Percentiles rank a stretch among this genome's conserved stretches.
Conservation (phyloP, 75 land plant species). For the Chamaecyparis obtusa region DNA sequence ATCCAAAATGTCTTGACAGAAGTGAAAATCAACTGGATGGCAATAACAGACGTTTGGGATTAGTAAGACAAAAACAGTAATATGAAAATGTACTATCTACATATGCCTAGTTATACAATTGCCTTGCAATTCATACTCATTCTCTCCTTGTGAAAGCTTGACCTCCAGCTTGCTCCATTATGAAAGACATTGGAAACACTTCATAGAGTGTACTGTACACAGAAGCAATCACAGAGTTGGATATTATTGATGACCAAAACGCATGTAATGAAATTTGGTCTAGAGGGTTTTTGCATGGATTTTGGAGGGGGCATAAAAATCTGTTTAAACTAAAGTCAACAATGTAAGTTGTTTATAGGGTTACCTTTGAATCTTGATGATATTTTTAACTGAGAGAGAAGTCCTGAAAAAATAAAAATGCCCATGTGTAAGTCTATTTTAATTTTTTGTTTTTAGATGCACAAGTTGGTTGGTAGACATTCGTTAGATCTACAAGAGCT, state of each 20-base stretch:
- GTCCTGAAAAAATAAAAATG: slow-evolving; percentile 73
- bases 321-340: too few relatives aligned
- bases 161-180: slow-evolving; percentile 99
- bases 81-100: background rate
- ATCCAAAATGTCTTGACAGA: background rate
- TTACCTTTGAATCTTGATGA: too few relatives aligned
- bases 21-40: background rate
- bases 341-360: too few relatives aligned
- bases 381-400: slow-evolving; percentile 42
- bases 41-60: background rate
- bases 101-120: background rate
- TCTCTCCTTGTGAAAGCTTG: slow-evolving; percentile 89
- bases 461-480: slow-evolving; percentile 59
- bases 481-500: slow-evolving; percentile 42
- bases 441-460: slow-evolving; percentile 52
- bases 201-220: slow-evolving; percentile 87
- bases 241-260: background rate
- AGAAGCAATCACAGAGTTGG: slow-evolving; percentile 22
- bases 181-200: slow-evolving; percentile 97
- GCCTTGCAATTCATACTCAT: slow-evolving; percentile 50
- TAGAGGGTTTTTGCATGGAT: too few relatives aligned
- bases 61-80: background rate
- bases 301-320: too few relatives aligned
- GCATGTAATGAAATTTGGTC: background rate
- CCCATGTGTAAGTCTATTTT: slow-evolving; percentile 36